These are phyloP conservation scores for Nymphaea thermarum DNA, from an alignment of 164 flowering plant species.

Conservation along the genomic window DNA sequence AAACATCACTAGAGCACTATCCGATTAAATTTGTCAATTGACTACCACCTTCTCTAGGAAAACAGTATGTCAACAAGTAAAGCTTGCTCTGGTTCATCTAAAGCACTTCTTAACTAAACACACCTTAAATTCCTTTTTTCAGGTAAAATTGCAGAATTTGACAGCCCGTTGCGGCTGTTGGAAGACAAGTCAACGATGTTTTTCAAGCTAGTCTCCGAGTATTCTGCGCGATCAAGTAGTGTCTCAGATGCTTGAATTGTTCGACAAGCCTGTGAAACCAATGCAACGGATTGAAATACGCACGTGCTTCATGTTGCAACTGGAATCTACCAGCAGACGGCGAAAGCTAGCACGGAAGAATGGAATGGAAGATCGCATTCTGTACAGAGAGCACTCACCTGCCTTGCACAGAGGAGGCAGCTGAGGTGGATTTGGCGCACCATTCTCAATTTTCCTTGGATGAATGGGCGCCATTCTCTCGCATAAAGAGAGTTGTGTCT, in stretches of 20 bases:
- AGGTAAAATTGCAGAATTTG: constrained; percentile 94
- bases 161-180: constrained; percentile 60
- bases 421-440: background rate
- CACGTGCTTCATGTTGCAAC: background rate
- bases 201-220: constrained; percentile 71
- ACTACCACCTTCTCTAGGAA: background rate
- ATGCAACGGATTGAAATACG: background rate
- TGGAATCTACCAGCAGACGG: background rate
- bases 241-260: constrained; percentile 45
- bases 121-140: constrained; percentile 9
- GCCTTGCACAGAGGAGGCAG: background rate
- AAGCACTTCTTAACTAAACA: background rate
- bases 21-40: too few relatives aligned
- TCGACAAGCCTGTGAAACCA: background rate
- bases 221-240: constrained; percentile 80
- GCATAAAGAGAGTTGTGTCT: background rate
- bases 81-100: background rate
- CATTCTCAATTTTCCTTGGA: background rate
- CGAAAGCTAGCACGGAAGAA: background rate
- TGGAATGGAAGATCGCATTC: background rate
- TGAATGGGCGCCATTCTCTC: background rate
- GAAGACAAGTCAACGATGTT: constrained; percentile 93
- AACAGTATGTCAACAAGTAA: background rate
- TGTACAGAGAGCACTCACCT: background rate
- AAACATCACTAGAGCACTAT: too few relatives aligned